Percentiles rank a stretch among this genome's conserved stretches.
Evolutionary conservation across 495 filamentous ascomycete genomes (phyloP).

Genomic region (Durotheca rogersii): DNA sequence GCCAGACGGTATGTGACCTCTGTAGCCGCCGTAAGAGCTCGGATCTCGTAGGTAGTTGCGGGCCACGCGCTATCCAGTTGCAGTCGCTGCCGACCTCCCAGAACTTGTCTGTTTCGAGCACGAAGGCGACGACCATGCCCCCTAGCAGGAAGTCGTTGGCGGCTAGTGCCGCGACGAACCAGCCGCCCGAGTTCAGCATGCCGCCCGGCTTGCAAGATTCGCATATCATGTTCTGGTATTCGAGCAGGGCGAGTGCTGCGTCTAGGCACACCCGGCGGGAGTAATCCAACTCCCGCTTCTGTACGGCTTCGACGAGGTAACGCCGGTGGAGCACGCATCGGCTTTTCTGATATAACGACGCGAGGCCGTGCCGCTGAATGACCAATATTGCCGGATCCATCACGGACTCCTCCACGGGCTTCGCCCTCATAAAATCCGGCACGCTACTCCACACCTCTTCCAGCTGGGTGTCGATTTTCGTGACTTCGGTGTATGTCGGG

Average conservation of each 20-base stretch:
- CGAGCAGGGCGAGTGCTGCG: slow-evolving; percentile 64
- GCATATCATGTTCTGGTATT: slow-evolving; percentile 42
- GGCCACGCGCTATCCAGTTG: slow-evolving; percentile 29
- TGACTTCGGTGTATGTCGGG: slow-evolving; percentile 63
- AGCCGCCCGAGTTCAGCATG: slow-evolving; percentile 38
- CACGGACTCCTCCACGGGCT: slow-evolving; percentile 60
- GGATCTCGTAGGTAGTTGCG: slow-evolving; percentile 27
- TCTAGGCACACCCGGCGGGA: slow-evolving; percentile 67
- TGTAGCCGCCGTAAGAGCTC: slow-evolving; percentile 32
- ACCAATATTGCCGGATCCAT: slow-evolving; percentile 63
- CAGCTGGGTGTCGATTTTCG: slow-evolving; percentile 63
- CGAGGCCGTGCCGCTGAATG: slow-evolving; percentile 69
- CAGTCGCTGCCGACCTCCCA: slow-evolving; percentile 25
- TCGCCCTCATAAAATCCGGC: slow-evolving; percentile 60
- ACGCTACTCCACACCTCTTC: slow-evolving; percentile 57
- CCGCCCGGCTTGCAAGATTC: slow-evolving; percentile 44
- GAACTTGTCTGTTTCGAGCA: slow-evolving; percentile 39
- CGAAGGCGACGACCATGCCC: slow-evolving; percentile 48
- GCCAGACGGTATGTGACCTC: slow-evolving; percentile 38
- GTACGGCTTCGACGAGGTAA: slow-evolving; percentile 60
- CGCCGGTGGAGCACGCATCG: slow-evolving; percentile 72
- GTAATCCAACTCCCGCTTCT: slow-evolving; percentile 62
- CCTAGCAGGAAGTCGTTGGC: slow-evolving; percentile 53
- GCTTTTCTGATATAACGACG: slow-evolving; percentile 70
- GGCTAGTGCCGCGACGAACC: slow-evolving; percentile 45